Evolutionary conservation across 352 stramenopile species (phyloP).

Genomic region (Pythium coloratum): DNA sequence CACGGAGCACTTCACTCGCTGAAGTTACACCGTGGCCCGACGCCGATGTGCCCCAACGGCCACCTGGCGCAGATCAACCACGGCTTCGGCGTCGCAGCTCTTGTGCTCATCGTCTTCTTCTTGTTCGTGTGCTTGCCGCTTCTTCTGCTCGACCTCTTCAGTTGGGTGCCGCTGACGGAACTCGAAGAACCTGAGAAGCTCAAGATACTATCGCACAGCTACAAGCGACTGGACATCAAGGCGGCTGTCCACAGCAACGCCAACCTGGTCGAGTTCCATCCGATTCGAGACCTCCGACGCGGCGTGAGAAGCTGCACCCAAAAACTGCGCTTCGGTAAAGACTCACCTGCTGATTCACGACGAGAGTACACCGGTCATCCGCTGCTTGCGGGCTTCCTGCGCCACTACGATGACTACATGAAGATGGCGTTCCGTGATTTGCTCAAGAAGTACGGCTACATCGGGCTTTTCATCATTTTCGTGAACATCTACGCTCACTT

Average conservation of each 20-base stretch:
- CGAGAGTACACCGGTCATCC: constrained; percentile 12
- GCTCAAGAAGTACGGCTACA: constrained; percentile 41
- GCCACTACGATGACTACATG: constrained; percentile 47
- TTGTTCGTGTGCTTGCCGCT: constrained; percentile 56
- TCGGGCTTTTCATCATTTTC: constrained; percentile 45
- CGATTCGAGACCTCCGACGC: constrained; percentile 1
- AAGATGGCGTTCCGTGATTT: constrained; percentile 31
- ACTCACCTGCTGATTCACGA: neutral
- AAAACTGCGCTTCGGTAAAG: constrained; percentile 3
- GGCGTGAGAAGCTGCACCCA: constrained; percentile 5
- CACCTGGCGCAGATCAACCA: constrained; percentile 38
- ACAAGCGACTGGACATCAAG: constrained; percentile 38
- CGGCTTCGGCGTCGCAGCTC: constrained; percentile 35
- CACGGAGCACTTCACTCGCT: constrained; percentile 19
- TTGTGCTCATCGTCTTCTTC: constrained; percentile 45
- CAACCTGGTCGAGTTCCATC: constrained; percentile 38
- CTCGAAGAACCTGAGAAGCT: constrained; percentile 35
- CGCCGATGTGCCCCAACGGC: constrained; percentile 19
- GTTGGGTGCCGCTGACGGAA: constrained; percentile 52
- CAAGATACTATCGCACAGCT: constrained; percentile 31
- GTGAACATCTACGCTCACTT: constrained; percentile 50
- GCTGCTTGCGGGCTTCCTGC: constrained; percentile 19
- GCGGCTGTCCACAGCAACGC: constrained; percentile 59
- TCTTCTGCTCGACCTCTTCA: constrained; percentile 58
- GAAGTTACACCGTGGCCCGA: constrained; percentile 25